Evolutionary conservation across 306 rosid species (phyloP), one percentile per base, ranked within the genome.

Genomic region (Pterocarpus macrocarpus): DNA sequence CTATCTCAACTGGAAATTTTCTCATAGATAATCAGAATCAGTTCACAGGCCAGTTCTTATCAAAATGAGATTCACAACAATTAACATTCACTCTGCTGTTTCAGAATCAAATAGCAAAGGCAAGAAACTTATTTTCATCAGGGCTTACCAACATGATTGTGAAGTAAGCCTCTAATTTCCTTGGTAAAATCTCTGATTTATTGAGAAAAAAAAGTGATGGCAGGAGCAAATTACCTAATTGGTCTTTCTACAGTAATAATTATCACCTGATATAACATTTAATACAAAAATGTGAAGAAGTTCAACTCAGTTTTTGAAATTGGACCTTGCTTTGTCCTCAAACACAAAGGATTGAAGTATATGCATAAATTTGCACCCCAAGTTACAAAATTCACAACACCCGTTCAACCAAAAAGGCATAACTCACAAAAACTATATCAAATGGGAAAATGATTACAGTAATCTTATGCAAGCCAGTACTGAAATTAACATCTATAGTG

Each of bases 1-100:
- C 15, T 74, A 55, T 56, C 12, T 74, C 75, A 66, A 81, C 39
- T 12, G 16, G 34, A 72, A 71, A 64, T 1, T 43, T 68, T 22
- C 59, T 5, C 35, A 70, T 41, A 36, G 38, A 66, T 13, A 17
- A 47, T 80, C 34, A 47, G 63, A 32, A 62, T 62, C 69, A 62
- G 38, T 41, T 77, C 74, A 63, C 67, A 71, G 50, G 55, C 33
- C 53, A 53, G 43, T 59, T 71, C 39, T 15, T 67, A 38, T 76
- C 45, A 75, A 75, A 61, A 75, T 28, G 81, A 47, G 4, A 41
- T 70, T 43, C 33, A 44, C 8, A 70, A 43, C 35, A 82, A 47
- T 15, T 55, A 28, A 71, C 22, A 17, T 64, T 34, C 36, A 53
- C 30, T 43, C 56, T 16, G 36, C 68, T 41, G 73, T 43, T 43